A percentile compares a stretch with the other conserved stretches of the same genome.
Evolutionary conservation across 768 basidiomycete species (phyloP).

Genomic region (Suillus fuscotomentosus): DNA sequence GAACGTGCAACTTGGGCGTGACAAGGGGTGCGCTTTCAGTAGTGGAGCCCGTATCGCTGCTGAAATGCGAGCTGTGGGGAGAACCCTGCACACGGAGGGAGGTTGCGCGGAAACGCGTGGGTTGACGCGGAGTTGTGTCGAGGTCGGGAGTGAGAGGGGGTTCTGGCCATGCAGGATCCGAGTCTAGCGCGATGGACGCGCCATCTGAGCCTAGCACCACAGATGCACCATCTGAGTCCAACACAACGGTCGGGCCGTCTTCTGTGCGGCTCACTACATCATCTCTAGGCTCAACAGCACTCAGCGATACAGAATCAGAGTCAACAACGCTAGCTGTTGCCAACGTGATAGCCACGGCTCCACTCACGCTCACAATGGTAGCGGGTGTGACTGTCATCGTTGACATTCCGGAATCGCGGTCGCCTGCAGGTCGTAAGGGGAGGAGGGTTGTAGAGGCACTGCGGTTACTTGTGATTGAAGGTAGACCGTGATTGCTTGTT

Average conservation of each 20-base stretch:
- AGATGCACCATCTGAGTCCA: neutral
- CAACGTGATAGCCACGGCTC: conserved; percentile 43
- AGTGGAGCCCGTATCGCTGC: conserved; percentile 36
- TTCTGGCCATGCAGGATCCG: conserved; percentile 16
- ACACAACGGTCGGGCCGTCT: neutral
- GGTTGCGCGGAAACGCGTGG: conserved; percentile 27
- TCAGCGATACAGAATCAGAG: conserved; percentile 23
- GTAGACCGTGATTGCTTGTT: neutral
- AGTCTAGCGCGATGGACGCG: neutral
- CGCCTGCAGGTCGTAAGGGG: conserved; percentile 15
- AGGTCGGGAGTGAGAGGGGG: conserved; percentile 24
- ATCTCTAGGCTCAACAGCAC: neutral
- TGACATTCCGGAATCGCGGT: conserved; percentile 36
- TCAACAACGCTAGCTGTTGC: conserved; percentile 53
- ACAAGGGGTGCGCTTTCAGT: conserved; percentile 17
- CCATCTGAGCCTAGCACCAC: neutral
- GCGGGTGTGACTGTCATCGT: conserved; percentile 42
- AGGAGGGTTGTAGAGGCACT: conserved; percentile 20
- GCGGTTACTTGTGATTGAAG: neutral
- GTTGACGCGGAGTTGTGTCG: conserved; percentile 24
- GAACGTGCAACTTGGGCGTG: conserved; percentile 23
- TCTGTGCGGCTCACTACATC: neutral
- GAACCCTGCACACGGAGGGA: conserved; percentile 36
- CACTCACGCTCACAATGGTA: conserved; percentile 45
- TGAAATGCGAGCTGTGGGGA: conserved; percentile 49